These are phyloP conservation scores for Pestalotiopsis sp. DNA, from an alignment of 2,329 filamentous ascomycete species.

Conservation along the genomic window DNA sequence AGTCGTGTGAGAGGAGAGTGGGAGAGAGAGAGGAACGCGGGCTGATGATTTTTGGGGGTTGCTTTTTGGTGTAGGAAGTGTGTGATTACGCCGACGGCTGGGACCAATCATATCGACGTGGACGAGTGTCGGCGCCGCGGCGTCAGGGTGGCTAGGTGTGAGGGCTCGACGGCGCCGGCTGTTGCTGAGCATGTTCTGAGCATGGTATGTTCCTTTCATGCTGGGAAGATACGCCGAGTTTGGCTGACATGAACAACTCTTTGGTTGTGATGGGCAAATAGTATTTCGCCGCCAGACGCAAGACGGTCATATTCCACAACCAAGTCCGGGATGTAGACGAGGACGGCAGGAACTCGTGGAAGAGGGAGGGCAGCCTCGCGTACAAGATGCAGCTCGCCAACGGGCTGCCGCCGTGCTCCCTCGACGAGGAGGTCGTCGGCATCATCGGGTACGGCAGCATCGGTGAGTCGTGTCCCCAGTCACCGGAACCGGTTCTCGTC, in stretches of 20 bases:
- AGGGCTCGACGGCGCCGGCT: conserved; percentile 20
- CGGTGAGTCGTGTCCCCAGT: conserved; percentile 10
- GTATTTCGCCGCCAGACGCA: conserved; percentile 26
- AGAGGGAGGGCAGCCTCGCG: conserved; percentile 19
- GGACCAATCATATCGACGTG: conserved; percentile 24
- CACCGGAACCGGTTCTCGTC: not conserved
- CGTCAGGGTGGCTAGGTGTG: conserved; percentile 21
- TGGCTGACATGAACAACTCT: not conserved
- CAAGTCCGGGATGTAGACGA: conserved; percentile 17
- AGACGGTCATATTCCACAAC: conserved; percentile 23
- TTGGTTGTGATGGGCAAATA: not conserved
- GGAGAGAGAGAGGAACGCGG: not conserved
- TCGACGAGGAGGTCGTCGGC: conserved; percentile 22
- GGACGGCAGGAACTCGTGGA: conserved; percentile 20
- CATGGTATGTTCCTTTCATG: conserved; percentile 19
- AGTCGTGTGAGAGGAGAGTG: not conserved
- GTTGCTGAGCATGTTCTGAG: conserved; percentile 24
- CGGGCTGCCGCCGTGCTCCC: conserved; percentile 15
- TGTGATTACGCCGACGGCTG: conserved; percentile 21
- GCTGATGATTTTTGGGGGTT: not conserved
- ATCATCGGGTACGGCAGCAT: conserved; percentile 25
- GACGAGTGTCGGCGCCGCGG: conserved; percentile 22
- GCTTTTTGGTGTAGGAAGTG: conserved; percentile 23
- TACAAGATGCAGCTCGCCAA: conserved; percentile 22
- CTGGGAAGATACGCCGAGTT: no score